phyloP scores from a whole-genome alignment of 768 basidiomycete genomes.

The Tylopilus subfusipes region DNA sequence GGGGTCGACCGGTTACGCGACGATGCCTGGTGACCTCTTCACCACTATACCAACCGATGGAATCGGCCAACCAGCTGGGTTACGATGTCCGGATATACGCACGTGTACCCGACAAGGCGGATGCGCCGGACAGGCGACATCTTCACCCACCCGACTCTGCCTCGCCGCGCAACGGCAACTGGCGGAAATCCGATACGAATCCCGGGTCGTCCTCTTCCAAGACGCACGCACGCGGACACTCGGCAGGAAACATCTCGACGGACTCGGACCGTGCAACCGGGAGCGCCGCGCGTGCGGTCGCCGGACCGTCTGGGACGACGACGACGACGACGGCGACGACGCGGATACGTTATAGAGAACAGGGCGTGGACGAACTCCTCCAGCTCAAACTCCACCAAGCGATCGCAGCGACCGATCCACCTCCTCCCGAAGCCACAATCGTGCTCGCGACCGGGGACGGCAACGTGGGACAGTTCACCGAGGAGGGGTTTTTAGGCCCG shows the following conservation, averaged over 20 bases:
- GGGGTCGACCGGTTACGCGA: slow-evolving; percentile 71
- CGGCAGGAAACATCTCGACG: slow-evolving; percentile 22
- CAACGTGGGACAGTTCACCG: slow-evolving; percentile 87
- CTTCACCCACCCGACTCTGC: slow-evolving; percentile 11
- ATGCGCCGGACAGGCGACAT: slow-evolving; percentile 51
- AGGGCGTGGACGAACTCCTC: slow-evolving; percentile 92
- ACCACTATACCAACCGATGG: slow-evolving; percentile 81
- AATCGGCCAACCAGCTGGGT: slow-evolving; percentile 64
- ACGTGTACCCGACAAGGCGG: slow-evolving; percentile 66
- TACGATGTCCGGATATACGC: slow-evolving; percentile 71
- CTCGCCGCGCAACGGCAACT: slow-evolving; percentile 13
- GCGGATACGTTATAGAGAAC: slow-evolving; percentile 72
- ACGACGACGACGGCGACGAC: slow-evolving; percentile 22
- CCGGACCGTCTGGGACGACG: slow-evolving; percentile 14
- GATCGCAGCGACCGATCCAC: slow-evolving; percentile 65
- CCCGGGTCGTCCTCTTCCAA: not conserved
- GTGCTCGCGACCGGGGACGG: slow-evolving; percentile 95
- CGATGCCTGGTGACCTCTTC: slow-evolving; percentile 79
- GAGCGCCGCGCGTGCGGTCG: slow-evolving; percentile 7
- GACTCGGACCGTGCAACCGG: slow-evolving; percentile 24
- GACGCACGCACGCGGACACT: slow-evolving; percentile 15
- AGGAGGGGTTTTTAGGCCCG: slow-evolving; percentile 88
- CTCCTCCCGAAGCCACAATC: slow-evolving; percentile 67
- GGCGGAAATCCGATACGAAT: slow-evolving; percentile 22
- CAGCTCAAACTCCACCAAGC: slow-evolving; percentile 91